Conservation (phyloP, 2,329 filamentous ascomycete species). For the Fusarium sp. region DNA sequence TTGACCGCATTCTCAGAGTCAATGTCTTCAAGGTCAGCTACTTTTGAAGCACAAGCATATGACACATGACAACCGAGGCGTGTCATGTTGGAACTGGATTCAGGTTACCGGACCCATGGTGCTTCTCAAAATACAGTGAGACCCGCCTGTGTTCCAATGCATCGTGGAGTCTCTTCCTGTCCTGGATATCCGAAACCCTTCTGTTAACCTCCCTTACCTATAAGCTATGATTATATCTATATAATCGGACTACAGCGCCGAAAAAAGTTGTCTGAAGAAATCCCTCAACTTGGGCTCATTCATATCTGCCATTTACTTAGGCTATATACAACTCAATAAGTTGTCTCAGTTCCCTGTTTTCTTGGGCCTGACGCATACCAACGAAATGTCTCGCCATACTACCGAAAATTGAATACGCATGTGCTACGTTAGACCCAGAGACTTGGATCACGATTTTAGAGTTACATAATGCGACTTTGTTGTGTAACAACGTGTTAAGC, state of each 20-base stretch:
- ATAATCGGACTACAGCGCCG: neutral
- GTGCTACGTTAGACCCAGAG: constrained; percentile 7
- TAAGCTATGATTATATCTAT: neutral
- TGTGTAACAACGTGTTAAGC: constrained; percentile 27
- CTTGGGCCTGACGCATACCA: constrained; percentile 1
- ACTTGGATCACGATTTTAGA: constrained; percentile 20
- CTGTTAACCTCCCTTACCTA: neutral
- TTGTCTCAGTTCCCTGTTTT: constrained; percentile 4
- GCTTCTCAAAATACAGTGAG: constrained; percentile 11
- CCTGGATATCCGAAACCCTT: neutral
- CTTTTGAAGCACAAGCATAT: neutral
- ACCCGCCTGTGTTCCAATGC: neutral
- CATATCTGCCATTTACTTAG: neutral
- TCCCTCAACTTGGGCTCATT: neutral
- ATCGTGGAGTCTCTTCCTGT: constrained; percentile 1
- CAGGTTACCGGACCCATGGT: constrained; percentile 7
- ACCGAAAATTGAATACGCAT: constrained; percentile 8
- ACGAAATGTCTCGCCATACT: constrained; percentile 4
- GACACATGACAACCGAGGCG: constrained; percentile 3
- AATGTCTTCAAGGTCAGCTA: constrained; percentile 1
- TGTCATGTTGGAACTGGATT: neutral
- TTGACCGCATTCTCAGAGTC: constrained; percentile 7
- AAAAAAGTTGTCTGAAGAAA: neutral
- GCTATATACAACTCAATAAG: neutral
- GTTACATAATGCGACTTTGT: constrained; percentile 29